These are phyloP conservation scores for Arthrobotrys conoides DNA, from an alignment of 2,329 filamentous ascomycete species.

Conservation along the genomic window DNA sequence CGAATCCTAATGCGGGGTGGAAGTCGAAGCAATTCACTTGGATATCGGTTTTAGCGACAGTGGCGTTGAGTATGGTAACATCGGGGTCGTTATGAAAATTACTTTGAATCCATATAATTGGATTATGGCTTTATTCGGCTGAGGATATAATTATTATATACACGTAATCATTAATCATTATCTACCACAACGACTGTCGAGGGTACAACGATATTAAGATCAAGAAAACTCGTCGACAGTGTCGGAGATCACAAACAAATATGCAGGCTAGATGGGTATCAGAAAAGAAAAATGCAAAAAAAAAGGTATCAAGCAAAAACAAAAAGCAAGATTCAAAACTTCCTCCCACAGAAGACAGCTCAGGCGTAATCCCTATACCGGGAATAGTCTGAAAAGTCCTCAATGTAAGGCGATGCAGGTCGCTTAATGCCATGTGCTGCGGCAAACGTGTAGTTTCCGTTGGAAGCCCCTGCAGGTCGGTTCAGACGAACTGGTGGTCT, in stretches of 20 bases:
- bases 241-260: not conserved
- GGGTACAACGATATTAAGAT: not conserved
- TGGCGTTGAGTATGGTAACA: not conserved
- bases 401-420: slow-evolving; percentile 32
- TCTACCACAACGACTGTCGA: slow-evolving; percentile 29
- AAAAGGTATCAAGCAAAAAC: slow-evolving; percentile 21
- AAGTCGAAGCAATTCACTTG: slow-evolving; percentile 13
- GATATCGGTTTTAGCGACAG: not conserved
- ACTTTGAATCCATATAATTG: slow-evolving; percentile 6
- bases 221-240: slow-evolving; percentile 43
- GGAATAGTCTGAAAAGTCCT: slow-evolving; percentile 41
- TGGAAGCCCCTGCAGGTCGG: not conserved
- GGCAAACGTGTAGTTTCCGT: slow-evolving; percentile 10
- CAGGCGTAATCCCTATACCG: slow-evolving; percentile 39
- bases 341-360: not conserved
- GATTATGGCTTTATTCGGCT: not conserved
- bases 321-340: slow-evolving; percentile 6
- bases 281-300: slow-evolving; percentile 1
- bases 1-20: slow-evolving; percentile 9
- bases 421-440: not conserved
- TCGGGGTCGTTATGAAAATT: slow-evolving; percentile 11
- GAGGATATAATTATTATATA: slow-evolving; percentile 1
- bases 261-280: slow-evolving; percentile 50
- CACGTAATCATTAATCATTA: slow-evolving; percentile 46
- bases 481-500: slow-evolving; percentile 2